These are phyloP conservation scores for Kwoniella europaea DNA, from an alignment of 768 basidiomycete species.

Conservation along the genomic window DNA sequence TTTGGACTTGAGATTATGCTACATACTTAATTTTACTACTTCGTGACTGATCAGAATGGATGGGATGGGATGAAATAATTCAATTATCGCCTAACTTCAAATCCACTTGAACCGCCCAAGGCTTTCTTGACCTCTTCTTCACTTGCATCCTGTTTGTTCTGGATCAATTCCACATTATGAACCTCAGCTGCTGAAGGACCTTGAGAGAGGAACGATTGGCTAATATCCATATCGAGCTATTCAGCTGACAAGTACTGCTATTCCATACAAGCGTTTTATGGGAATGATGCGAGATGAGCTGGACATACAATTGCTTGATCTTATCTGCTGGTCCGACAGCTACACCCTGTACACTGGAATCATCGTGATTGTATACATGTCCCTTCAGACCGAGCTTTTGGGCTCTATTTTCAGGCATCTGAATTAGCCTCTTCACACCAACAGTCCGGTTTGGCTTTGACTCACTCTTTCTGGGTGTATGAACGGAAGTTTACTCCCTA, in stretches of 20 bases:
- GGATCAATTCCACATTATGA: constrained; percentile 42
- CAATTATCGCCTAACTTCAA: constrained; percentile 22
- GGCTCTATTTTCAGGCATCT: constrained; percentile 28
- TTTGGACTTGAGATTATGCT: no score
- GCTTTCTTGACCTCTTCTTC: constrained; percentile 34
- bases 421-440: neutral
- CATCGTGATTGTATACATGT: constrained; percentile 53
- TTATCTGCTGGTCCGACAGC: constrained; percentile 44
- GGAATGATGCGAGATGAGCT: neutral
- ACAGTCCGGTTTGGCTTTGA: neutral
- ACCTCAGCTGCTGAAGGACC: constrained; percentile 51
- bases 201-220: constrained; percentile 30
- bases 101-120: constrained; percentile 25
- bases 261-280: neutral
- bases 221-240: neutral
- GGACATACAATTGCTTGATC: constrained; percentile 47
- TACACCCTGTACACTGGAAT: constrained; percentile 51
- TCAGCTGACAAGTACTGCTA: neutral
- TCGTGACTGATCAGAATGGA: no score
- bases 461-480: constrained; percentile 47
- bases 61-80: no score
- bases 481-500: constrained; percentile 47
- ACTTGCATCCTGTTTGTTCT: constrained; percentile 32
- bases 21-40: no score
- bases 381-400: constrained; percentile 45